Evolutionary conservation across 2,329 filamentous ascomycete genomes (phyloP).

Genomic region (Beauveria bassiana): DNA sequence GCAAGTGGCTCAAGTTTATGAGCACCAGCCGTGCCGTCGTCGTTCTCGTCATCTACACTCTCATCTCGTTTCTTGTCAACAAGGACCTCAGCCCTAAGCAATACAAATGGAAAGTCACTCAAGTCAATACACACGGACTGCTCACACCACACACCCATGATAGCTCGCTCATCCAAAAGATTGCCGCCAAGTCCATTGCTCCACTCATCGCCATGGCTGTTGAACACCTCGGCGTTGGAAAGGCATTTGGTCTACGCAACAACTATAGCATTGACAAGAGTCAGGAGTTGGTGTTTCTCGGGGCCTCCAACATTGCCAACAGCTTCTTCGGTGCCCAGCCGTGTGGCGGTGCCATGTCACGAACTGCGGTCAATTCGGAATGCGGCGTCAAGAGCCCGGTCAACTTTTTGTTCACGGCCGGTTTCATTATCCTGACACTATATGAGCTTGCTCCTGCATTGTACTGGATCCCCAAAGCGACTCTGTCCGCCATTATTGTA

Average conservation of each 20-base stretch:
- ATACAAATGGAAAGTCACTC: constrained; percentile 47
- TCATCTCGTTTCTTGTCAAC: constrained; percentile 57
- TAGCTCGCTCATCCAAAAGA: constrained; percentile 40
- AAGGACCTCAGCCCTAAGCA: constrained; percentile 36
- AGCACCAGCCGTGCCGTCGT: constrained; percentile 54
- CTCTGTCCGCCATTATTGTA: constrained; percentile 55
- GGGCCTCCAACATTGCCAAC: constrained; percentile 55
- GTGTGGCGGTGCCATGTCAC: constrained; percentile 58
- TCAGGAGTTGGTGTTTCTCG: constrained; percentile 58
- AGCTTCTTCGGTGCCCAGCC: constrained; percentile 58
- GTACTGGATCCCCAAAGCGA: constrained; percentile 62
- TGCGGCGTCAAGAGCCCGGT: constrained; percentile 55
- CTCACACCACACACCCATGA: constrained; percentile 40
- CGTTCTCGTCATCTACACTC: constrained; percentile 52
- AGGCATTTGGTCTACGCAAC: constrained; percentile 54
- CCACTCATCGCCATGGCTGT: constrained; percentile 54
- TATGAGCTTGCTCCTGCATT: constrained; percentile 53
- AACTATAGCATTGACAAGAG: constrained; percentile 56
- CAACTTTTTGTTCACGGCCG: constrained; percentile 52
- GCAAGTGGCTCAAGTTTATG: constrained; percentile 49
- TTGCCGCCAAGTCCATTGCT: constrained; percentile 47
- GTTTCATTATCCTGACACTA: constrained; percentile 53
- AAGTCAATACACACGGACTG: constrained; percentile 50
- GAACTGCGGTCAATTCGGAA: constrained; percentile 59
- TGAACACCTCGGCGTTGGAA: constrained; percentile 58